Evolutionary conservation across 208 protist genomes (phyloP), one percentile per base, ranked within the genome.

Genomic region (Novymonas esmeraldas): DNA sequence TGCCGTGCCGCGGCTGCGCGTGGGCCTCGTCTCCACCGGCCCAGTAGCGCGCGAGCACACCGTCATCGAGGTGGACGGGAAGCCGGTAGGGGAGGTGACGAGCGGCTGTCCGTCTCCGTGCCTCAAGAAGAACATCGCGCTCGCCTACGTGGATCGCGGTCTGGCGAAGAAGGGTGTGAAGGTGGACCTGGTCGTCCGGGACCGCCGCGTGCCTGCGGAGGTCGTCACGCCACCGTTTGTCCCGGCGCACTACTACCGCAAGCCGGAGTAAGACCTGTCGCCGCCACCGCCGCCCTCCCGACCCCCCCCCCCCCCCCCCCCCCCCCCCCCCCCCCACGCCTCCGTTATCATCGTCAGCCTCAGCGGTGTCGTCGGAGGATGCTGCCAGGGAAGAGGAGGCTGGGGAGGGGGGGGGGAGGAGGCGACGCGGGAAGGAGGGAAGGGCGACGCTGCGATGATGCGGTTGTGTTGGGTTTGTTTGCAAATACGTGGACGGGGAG

Each of bases 141-240:
- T 99, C 76, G 93, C 73, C 51, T 99, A 98, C 73, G 55, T 99
- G 0, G 61, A 93, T 38, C 92, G 82, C 24, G 66, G 64, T 10
- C 67, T 85, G 22, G 74, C 87, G 1, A 90, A 93, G 67, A 73
- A 84, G 20, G 88, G 91, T 6, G 95, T 86, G 16, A 64, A 88
- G 57, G 67, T 97, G 29, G 51, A 93, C n/a, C 79, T 98, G 14
- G 70, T 94, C n/a, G 87, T 99, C n/a, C 91, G 97, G 20, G 88
- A 86, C 61, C 89, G 89, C 61, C 77, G 70, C 42, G 74, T 93
- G 46, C 50, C 52, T 3, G 95, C 87, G 3, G 85, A 75, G 45
- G 80, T 99, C 28, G 72, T 81, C 6, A 85, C 88, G 56, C 95
- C 97, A 69, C 97, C 98, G 22, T 99, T 99, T 70, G 93, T 98